Evolutionary conservation across 495 filamentous ascomycete species (phyloP).

Genomic region (Oidiodendron maius): DNA sequence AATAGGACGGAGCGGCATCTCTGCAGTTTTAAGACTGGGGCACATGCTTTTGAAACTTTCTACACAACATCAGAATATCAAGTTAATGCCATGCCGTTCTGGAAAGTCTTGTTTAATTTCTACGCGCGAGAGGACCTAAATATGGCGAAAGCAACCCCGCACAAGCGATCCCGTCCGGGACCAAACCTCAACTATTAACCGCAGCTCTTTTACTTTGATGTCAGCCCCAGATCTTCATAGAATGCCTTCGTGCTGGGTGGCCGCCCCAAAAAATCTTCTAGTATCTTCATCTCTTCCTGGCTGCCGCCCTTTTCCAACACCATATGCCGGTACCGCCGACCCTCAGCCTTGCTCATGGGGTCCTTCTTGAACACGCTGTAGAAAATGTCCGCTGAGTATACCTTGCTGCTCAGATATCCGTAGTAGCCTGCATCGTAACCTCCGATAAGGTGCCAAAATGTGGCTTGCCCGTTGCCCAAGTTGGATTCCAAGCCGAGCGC

Average conservation of each 20-base stretch:
- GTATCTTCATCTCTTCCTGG: constrained; percentile 67
- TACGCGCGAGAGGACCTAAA: no score
- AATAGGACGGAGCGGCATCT: no score
- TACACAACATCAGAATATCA: no score
- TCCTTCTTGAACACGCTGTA: constrained; percentile 65
- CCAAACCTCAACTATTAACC: no score
- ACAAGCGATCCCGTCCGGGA: no score
- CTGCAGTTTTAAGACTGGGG: no score
- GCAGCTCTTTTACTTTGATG: constrained; percentile 36
- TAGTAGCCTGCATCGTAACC: constrained; percentile 61
- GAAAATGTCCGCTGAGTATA: constrained; percentile 77
- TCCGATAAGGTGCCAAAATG: constrained; percentile 57
- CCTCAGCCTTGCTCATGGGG: constrained; percentile 63
- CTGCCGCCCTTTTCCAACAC: constrained; percentile 69
- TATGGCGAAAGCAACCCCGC: no score
- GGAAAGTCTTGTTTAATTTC: no score
- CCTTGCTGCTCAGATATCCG: constrained; percentile 52
- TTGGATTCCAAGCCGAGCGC: constrained; percentile 34
- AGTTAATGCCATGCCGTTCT: no score
- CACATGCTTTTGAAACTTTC: no score
- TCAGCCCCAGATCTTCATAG: constrained; percentile 62
- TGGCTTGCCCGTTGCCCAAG: constrained; percentile 56
- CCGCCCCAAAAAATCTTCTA: constrained; percentile 67
- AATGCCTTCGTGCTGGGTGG: constrained; percentile 70
- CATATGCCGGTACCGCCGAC: constrained; percentile 64